Conservation (phyloP, 176 grass and related monocot species). For the Phyllostachys edulis region DNA sequence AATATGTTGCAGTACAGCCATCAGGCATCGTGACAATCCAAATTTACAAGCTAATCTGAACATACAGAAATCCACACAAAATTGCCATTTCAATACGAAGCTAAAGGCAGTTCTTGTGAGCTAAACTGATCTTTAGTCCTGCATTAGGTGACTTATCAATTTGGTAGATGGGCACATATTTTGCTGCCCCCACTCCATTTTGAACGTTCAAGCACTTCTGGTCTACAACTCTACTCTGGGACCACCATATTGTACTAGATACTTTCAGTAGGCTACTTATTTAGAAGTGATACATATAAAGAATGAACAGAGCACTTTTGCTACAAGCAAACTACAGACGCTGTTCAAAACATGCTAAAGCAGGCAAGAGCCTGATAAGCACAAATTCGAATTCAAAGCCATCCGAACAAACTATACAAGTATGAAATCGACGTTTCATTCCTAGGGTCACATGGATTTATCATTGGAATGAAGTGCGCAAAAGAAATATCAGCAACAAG, state of each 20-base stretch:
- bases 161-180: not conserved
- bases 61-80: not conserved
- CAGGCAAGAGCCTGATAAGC: not conserved
- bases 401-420: not conserved
- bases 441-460: not conserved
- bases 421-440: not conserved
- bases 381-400: constrained; percentile 2
- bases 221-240: not conserved
- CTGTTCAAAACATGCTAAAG: not conserved
- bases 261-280: not conserved
- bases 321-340: constrained; percentile 5
- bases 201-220: not conserved
- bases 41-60: not conserved
- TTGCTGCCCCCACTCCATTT: not conserved
- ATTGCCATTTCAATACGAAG: not conserved
- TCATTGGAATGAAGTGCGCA: not conserved
- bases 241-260: not conserved
- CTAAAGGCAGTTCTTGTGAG: not conserved
- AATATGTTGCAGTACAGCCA: not conserved
- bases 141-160: not conserved
- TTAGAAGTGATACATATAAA: not conserved
- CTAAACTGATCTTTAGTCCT: not conserved
- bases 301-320: not conserved
- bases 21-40: not conserved
- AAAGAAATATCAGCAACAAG: not conserved